phyloP scores from a whole-genome alignment of 768 basidiomycete species.

The Arthromyces matolae region DNA sequence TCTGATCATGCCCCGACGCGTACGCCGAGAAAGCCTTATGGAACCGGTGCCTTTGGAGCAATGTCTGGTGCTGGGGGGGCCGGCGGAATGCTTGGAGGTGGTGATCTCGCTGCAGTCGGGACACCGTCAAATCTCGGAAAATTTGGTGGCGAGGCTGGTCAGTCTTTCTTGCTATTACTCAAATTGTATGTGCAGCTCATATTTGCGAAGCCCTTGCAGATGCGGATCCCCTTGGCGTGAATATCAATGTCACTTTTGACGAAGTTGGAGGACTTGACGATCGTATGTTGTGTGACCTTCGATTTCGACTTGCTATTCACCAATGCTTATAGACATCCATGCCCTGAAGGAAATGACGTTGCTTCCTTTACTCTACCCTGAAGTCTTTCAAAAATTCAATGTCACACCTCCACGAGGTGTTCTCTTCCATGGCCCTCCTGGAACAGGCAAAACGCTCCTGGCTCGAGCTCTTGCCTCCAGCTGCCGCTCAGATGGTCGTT shows the following conservation, averaged over 20 bases:
- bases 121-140: slow-evolving; percentile 86
- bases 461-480: slow-evolving; percentile 93
- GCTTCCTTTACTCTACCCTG: slow-evolving; percentile 91
- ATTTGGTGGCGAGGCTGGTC: slow-evolving; percentile 67
- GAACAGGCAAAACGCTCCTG: slow-evolving; percentile 95
- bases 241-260: slow-evolving; percentile 91
- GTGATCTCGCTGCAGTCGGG: slow-evolving; percentile 66
- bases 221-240: slow-evolving; percentile 92
- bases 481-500: slow-evolving; percentile 79
- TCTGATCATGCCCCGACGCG: slow-evolving; percentile 65
- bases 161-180: slow-evolving; percentile 20
- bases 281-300: slow-evolving; percentile 47
- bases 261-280: slow-evolving; percentile 95
- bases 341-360: slow-evolving; percentile 98
- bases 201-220: slow-evolving; percentile 71
- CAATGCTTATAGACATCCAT: slow-evolving; percentile 69
- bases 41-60: slow-evolving; percentile 49
- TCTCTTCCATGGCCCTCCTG: slow-evolving; percentile 95
- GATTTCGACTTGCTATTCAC: neutral
- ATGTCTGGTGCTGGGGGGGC: slow-evolving; percentile 39
- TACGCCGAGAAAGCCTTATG: slow-evolving; percentile 67
- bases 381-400: slow-evolving; percentile 91
- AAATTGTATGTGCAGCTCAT: neutral
- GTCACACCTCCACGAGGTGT: slow-evolving; percentile 96
- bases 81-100: slow-evolving; percentile 56